Base-by-base conservation (phyloP, 805 yeast genomes). In the Diddensiella transvaalensis region DNA sequence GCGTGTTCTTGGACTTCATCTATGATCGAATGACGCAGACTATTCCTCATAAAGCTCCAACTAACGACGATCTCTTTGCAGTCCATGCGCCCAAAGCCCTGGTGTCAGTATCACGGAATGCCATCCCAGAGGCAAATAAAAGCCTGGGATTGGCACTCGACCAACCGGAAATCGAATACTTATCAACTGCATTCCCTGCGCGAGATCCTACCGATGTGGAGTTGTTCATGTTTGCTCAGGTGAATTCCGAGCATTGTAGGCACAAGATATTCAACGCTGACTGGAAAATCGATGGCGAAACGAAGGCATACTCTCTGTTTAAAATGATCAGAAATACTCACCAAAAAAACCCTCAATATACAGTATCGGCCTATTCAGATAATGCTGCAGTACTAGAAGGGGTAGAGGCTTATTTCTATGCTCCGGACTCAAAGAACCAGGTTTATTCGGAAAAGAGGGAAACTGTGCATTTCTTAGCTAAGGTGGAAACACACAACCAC, bases 191-290 rank as follows among this genome's bases (percentile, higher is more conserved):
- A 1, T 93, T 93, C 72, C 85, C 80, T 49, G 75, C 83, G 44
- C 81, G 98, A 68, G 87, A 90, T 65, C 98, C 99, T 46, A 91
- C 98, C 26, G 99, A 93, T 68, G 98, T 89, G 21, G 99, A 93
- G 70, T 75, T 93, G 54, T 93, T 93, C 70, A 93, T 93, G 97
- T 93, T 93, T 74, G 99, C 99, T 37, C 99, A 93, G 72, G 99
- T 93, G 58, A 93, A 93, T 74, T 89, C 97, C 22, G 99, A 93
- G 71, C 99, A 93, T 73, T 93, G 99, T 75, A 87, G 99, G 68
- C 99, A 93, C 73, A 93, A 93, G 73, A 93, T 93, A 58, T 93
- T 93, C 77, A 93, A 93, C 63, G 99, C 99, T 38, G 95, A 87
- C 60, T 93, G 99, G 99, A 86, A 86, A 55, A 87, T 93, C 55